These are phyloP conservation scores for Claviceps cyperi DNA, from an alignment of 2,329 filamentous ascomycete species.

Conservation along the genomic window DNA sequence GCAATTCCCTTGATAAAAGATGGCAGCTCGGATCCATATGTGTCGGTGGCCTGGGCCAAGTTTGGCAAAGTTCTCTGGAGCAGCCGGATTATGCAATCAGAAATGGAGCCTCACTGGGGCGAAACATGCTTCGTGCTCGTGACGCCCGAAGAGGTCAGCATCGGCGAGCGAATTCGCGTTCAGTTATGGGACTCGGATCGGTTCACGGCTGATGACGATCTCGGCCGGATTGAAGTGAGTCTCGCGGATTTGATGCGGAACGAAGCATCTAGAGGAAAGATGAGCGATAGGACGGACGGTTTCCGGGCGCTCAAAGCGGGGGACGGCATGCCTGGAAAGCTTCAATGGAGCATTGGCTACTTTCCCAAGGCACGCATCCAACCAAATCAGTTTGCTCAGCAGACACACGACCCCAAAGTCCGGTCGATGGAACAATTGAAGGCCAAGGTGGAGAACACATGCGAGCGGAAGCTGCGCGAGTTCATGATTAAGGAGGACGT, in stretches of 20 bases:
- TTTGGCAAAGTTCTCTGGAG: constrained; percentile 50
- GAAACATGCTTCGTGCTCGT: constrained; percentile 58
- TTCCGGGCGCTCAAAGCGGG: constrained; percentile 51
- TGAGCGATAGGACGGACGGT: constrained; percentile 48
- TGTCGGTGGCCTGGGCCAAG: constrained; percentile 63
- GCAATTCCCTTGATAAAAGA: constrained; percentile 42
- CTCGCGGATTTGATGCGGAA: constrained; percentile 50
- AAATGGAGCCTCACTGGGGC: constrained; percentile 57
- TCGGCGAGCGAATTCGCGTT: constrained; percentile 52
- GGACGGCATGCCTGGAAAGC: constrained; percentile 52
- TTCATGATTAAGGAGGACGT: constrained; percentile 32
- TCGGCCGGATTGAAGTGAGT: constrained; percentile 57
- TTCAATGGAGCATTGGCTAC: constrained; percentile 59
- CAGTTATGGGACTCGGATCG: constrained; percentile 68
- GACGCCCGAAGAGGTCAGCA: constrained; percentile 56
- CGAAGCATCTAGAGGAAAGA: constrained; percentile 42
- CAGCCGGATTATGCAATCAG: constrained; percentile 48
- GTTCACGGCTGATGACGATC: constrained; percentile 57
- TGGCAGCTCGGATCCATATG: constrained; percentile 55
- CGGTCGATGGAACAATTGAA: constrained; percentile 43
- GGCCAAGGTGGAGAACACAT: constrained; percentile 36
- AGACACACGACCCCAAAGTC: constrained; percentile 44
- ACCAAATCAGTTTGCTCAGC: constrained; percentile 43
- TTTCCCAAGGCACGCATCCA: constrained; percentile 53
- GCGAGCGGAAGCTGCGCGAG: constrained; percentile 51